These are phyloP conservation scores for Daldinia concentrica DNA, from an alignment of 495 filamentous ascomycete genomes.

Conservation along the genomic window DNA sequence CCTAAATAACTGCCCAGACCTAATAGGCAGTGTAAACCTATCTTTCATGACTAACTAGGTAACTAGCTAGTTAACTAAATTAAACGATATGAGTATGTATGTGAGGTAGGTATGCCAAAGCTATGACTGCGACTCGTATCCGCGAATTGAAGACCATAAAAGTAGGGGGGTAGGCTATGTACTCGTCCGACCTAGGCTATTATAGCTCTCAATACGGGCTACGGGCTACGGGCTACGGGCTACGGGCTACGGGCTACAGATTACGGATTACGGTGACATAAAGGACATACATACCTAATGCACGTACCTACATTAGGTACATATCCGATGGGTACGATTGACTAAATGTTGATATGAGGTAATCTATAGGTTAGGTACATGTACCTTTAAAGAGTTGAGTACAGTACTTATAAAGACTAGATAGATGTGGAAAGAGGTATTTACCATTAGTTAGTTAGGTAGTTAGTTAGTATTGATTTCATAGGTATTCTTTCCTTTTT, in stretches of 20 bases:
- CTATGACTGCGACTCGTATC: background rate
- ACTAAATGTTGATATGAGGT: background rate
- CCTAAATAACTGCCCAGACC: background rate
- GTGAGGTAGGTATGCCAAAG: background rate
- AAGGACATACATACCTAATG: background rate
- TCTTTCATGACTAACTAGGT: background rate
- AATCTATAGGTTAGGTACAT: background rate
- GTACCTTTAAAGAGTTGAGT: background rate
- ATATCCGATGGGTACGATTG: background rate
- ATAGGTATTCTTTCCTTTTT: background rate
- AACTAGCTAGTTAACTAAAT: background rate
- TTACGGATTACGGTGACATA: constrained; percentile 1
- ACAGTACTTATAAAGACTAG: background rate
- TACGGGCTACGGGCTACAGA: background rate
- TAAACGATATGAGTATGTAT: background rate
- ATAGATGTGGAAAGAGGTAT: background rate
- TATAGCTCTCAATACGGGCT: constrained; percentile 1
- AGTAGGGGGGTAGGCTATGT: constrained; percentile 2
- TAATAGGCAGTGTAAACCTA: background rate
- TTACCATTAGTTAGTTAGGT: background rate
- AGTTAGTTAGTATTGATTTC: background rate
- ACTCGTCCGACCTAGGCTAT: constrained; percentile 2
- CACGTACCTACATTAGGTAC: background rate
- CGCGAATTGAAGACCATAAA: background rate
- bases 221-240: background rate